These are phyloP conservation scores for Uronychia setigera DNA, from an alignment of 73 alveolate genomes.

Conservation along the genomic window DNA sequence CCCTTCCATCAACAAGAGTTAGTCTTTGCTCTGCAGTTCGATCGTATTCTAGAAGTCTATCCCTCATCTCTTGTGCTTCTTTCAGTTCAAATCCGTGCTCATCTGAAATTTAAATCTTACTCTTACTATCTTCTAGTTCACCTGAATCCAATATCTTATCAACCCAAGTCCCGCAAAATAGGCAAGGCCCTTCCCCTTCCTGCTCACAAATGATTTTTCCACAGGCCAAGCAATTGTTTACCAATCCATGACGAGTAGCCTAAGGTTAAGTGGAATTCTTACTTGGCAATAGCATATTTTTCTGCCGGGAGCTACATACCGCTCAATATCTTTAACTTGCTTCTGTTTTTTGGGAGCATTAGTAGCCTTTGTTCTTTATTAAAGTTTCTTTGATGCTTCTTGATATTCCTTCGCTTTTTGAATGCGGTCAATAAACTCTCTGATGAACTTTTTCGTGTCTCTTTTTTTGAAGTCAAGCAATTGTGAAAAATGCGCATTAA, in stretches of 20 bases:
- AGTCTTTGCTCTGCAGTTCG: constrained; percentile 67
- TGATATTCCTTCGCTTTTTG: constrained; percentile 23
- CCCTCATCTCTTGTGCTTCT: constrained; percentile 77
- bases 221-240: constrained; percentile 87
- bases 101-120: constrained; percentile 22
- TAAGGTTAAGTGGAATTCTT: background rate
- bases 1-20: constrained; percentile 78
- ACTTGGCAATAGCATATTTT: constrained; percentile 84
- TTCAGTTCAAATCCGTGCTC: constrained; percentile 38
- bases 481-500: too few species aligned
- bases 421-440: constrained; percentile 30
- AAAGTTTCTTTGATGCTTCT: too few species aligned
- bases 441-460: constrained; percentile 37
- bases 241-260: constrained; percentile 81
- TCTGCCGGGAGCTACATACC: constrained; percentile 40
- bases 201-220: constrained; percentile 89
- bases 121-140: background rate
- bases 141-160: constrained; percentile 47
- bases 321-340: constrained; percentile 11
- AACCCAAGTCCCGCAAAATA: constrained; percentile 86
- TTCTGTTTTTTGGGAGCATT: too few species aligned
- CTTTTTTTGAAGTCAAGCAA: constrained; percentile 16
- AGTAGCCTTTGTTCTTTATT: too few species aligned
- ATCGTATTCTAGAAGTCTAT: constrained; percentile 75
- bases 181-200: constrained; percentile 95